phyloP scores from a whole-genome alignment of 805 yeast genomes.

The Priceomyces carsonii region DNA sequence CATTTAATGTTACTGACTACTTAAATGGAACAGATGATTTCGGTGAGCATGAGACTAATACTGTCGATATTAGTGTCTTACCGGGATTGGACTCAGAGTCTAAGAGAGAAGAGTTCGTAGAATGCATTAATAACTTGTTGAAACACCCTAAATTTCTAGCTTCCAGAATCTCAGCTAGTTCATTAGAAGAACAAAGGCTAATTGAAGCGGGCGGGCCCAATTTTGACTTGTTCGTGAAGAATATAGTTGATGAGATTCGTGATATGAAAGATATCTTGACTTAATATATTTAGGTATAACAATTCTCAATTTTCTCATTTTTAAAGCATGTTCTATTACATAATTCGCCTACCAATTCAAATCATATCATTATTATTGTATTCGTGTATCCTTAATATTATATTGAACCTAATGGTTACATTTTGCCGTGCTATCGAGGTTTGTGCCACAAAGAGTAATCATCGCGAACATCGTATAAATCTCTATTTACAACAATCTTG shows the following conservation, averaged over 20 bases:
- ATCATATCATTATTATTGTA: too few species aligned
- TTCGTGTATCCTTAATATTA: too few species aligned
- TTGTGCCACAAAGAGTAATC: too few species aligned
- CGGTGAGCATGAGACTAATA: slow-evolving; percentile 9
- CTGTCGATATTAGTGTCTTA: slow-evolving; percentile 32
- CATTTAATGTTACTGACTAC: slow-evolving; percentile 54
- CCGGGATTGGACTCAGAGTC: slow-evolving; percentile 64
- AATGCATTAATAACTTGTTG: slow-evolving; percentile 66
- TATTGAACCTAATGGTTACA: too few species aligned
- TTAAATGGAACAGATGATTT: slow-evolving; percentile 16
- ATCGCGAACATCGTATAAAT: too few species aligned
- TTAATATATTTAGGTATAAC: too few species aligned
- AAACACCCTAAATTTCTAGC: slow-evolving; percentile 86
- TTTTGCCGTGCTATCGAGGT: too few species aligned
- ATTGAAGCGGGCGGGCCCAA: slow-evolving; percentile 47
- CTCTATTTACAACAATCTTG: too few species aligned
- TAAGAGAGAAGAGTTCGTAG: slow-evolving; percentile 60
- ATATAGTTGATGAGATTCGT: slow-evolving; percentile 37
- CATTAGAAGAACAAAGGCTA: slow-evolving; percentile 62
- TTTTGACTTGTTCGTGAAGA: slow-evolving; percentile 24
- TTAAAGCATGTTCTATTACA: too few species aligned
- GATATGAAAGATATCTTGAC: slow-evolving; percentile 32
- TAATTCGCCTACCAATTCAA: too few species aligned
- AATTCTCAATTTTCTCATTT: too few species aligned
- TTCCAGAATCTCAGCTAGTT: slow-evolving; percentile 63